A percentile compares a stretch with the other conserved stretches of the same genome.
Evolutionary conservation across 805 yeast genomes (phyloP).

Genomic region (Teunomyces pallodes): DNA sequence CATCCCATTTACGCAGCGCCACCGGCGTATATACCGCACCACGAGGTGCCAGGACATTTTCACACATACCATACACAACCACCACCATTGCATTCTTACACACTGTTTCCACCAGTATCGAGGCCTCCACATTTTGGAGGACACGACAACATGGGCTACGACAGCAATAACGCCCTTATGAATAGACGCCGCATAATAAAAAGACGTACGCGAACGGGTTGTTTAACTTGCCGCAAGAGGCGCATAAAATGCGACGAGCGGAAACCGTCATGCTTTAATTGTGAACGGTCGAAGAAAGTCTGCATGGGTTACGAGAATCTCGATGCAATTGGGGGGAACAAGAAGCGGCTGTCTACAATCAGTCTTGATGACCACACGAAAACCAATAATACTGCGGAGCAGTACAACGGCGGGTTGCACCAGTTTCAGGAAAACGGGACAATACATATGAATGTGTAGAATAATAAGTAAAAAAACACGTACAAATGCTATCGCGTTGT

Average conservation of each 20-base stretch:
- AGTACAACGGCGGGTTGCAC: background rate
- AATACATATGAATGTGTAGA: constrained; percentile 3
- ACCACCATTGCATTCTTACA: background rate
- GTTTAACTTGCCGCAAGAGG: constrained; percentile 68
- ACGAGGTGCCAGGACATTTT: background rate
- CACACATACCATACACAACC: background rate
- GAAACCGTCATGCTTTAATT: constrained; percentile 66
- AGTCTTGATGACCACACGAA: constrained; percentile 3
- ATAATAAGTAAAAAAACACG: background rate
- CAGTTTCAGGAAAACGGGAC: constrained; percentile 1
- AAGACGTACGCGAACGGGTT: constrained; percentile 71
- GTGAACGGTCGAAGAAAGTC: constrained; percentile 60
- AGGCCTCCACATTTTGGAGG: background rate
- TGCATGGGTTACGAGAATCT: constrained; percentile 62
- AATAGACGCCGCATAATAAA: constrained; percentile 46
- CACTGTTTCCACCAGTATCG: constrained; percentile 1
- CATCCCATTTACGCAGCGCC: background rate
- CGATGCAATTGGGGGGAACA: constrained; percentile 4
- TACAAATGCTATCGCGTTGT: background rate
- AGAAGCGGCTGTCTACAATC: constrained; percentile 2
- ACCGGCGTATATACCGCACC: background rate
- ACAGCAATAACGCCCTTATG: constrained; percentile 29
- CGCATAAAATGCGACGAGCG: constrained; percentile 64
- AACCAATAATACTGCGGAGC: constrained; percentile 3
- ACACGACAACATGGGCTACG: constrained; percentile 8